Evolutionary conservation across 495 filamentous ascomycete species (phyloP).

Genomic region (Tuber borchii): DNA sequence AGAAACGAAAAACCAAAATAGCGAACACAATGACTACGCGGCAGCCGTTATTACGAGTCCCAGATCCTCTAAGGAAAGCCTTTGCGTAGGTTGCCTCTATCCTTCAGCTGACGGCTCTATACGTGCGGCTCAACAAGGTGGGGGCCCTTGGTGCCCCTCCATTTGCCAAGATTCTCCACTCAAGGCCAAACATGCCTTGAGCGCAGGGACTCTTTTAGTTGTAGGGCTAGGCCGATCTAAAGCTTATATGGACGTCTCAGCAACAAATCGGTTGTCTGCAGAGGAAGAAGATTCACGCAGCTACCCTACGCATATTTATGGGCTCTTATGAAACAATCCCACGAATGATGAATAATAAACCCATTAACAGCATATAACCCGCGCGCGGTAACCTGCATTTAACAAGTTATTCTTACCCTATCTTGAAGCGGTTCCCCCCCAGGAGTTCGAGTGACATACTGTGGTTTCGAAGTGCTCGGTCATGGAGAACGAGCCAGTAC

Average conservation of each 20-base stretch:
- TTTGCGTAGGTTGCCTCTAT: not conserved
- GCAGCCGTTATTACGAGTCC: not conserved
- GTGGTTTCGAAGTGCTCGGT: not conserved
- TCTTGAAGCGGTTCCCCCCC: not conserved
- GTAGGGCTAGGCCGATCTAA: not conserved
- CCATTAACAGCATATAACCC: not conserved
- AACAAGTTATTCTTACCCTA: not conserved
- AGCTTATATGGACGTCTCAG: conserved; percentile 1
- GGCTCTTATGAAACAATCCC: not conserved
- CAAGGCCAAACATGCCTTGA: not conserved
- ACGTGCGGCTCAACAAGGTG: not conserved
- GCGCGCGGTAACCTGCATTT: not conserved
- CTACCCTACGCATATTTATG: not conserved
- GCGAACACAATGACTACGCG: not conserved
- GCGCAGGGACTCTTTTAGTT: not conserved
- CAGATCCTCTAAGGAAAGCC: not conserved
- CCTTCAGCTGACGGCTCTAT: not conserved
- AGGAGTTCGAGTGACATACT: not conserved
- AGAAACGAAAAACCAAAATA: not conserved
- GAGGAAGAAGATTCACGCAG: too few species aligned
- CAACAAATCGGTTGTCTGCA: not conserved
- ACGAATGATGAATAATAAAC: not conserved
- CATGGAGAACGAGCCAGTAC: not conserved
- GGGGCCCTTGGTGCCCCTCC: not conserved
- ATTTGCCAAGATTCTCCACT: not conserved